Conservation (phyloP, 345 rosid genomes). For the Cardiospermum halicacabum region DNA sequence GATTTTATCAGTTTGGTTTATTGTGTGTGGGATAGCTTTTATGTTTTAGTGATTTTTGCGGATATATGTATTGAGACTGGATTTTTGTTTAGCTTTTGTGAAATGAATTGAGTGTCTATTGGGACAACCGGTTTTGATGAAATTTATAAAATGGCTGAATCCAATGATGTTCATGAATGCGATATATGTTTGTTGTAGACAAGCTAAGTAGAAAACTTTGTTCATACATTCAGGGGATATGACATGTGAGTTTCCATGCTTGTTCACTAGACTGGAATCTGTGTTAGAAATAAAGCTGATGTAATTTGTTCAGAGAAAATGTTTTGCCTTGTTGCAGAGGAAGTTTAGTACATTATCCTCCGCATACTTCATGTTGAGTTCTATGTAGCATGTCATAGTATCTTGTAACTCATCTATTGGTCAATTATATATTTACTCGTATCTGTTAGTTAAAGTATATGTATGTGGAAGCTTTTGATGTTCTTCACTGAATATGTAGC, state of each 20-base stretch:
- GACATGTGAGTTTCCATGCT: neutral
- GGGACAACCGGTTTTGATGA: neutral
- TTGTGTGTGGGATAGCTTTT: neutral
- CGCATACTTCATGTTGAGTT: too few relatives aligned
- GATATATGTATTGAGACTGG: neutral
- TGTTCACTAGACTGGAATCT: neutral
- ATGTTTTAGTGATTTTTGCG: neutral
- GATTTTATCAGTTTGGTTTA: constrained; percentile 5
- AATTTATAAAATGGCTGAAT: neutral
- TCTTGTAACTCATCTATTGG: neutral
- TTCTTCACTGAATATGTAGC: neutral
- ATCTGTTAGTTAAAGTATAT: neutral
- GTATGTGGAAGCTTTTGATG: neutral
- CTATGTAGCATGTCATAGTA: neutral
- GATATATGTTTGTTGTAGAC: neutral
- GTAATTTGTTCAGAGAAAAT: neutral
- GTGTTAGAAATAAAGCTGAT: neutral
- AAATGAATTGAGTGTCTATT: neutral
- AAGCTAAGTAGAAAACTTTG: neutral
- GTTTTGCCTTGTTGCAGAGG: neutral
- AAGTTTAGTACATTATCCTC: neutral
- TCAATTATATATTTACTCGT: neutral
- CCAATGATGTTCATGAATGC: neutral
- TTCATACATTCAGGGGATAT: neutral
- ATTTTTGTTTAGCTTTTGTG: constrained; percentile 1